Percentiles rank a stretch among this genome's conserved stretches.
Evolutionary conservation across 2,329 filamentous ascomycete species (phyloP).

Genomic region (Emmonsia crescens): DNA sequence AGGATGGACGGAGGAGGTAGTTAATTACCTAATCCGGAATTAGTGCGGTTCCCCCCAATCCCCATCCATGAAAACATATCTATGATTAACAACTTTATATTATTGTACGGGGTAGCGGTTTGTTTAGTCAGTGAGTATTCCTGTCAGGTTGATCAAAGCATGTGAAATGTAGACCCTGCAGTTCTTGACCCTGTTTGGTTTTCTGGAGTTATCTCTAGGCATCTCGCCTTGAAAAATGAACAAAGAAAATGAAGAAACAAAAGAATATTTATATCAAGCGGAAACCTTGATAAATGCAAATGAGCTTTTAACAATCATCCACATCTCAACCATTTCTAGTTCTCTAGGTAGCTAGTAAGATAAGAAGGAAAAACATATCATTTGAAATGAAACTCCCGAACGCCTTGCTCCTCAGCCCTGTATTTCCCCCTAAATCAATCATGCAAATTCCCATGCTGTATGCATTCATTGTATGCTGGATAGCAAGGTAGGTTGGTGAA

Average conservation of each 20-base stretch:
- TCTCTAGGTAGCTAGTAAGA: background rate
- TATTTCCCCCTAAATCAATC: background rate
- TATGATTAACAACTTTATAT: background rate
- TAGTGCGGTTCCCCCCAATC: background rate
- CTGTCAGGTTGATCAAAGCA: background rate
- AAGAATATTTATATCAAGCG: too few relatives aligned
- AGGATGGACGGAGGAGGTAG: background rate
- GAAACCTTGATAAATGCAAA: background rate
- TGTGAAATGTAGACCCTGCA: background rate
- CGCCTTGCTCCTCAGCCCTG: background rate
- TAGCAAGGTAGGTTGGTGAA: conserved; percentile 23
- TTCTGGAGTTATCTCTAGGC: background rate
- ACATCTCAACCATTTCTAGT: background rate
- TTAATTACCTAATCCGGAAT: background rate
- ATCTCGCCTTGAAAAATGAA: background rate
- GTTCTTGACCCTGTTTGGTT: background rate
- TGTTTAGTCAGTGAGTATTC: background rate
- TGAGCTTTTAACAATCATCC: background rate
- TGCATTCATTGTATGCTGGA: conserved; percentile 5
- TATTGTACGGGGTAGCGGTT: background rate
- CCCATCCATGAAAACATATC: too few relatives aligned
- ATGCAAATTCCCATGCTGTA: background rate
- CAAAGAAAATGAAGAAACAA: background rate
- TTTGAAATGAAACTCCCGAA: background rate
- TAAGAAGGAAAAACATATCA: background rate